These are phyloP conservation scores for Suillus tomentosus DNA, from an alignment of 768 basidiomycete species.

Conservation along the genomic window DNA sequence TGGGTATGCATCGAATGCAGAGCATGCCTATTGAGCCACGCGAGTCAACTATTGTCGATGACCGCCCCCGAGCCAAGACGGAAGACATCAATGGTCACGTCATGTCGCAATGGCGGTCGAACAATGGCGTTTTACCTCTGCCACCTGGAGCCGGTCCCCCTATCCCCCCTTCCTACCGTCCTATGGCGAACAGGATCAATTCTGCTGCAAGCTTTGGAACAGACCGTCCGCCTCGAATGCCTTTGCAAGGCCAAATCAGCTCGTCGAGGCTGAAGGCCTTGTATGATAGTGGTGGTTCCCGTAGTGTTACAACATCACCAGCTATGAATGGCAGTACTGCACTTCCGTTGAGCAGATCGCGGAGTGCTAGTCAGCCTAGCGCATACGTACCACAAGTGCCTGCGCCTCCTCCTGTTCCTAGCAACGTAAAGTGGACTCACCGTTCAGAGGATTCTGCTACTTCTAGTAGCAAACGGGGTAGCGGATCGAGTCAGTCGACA, in stretches of 20 bases:
- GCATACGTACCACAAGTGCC: slow-evolving; percentile 61
- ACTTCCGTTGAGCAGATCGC: slow-evolving; percentile 52
- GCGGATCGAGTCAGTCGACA: slow-evolving; percentile 83
- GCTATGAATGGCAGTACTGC: slow-evolving; percentile 22
- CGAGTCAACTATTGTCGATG: slow-evolving; percentile 47
- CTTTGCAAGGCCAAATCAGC: slow-evolving; percentile 70
- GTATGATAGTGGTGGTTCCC: slow-evolving; percentile 49
- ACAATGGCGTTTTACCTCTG: slow-evolving; percentile 46
- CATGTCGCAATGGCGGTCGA: slow-evolving; percentile 64
- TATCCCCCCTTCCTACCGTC: slow-evolving; percentile 36
- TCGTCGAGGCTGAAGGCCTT: slow-evolving; percentile 57
- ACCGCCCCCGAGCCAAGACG: slow-evolving; percentile 66
- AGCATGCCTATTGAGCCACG: slow-evolving; percentile 57
- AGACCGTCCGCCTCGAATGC: slow-evolving; percentile 45
- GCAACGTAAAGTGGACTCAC: slow-evolving; percentile 48
- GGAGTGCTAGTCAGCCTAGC: slow-evolving; percentile 80
- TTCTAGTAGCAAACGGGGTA: slow-evolving; percentile 67
- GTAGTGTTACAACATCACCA: slow-evolving; percentile 37
- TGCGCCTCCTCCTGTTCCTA: slow-evolving; percentile 55
- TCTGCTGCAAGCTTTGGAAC: slow-evolving; percentile 47
- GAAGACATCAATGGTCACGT: slow-evolving; percentile 66
- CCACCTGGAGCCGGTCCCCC: slow-evolving; percentile 26
- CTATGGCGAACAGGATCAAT: slow-evolving; percentile 48
- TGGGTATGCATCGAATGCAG: slow-evolving; percentile 58
- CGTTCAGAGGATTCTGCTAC: slow-evolving; percentile 42